These are phyloP conservation scores for Geosmithia flava DNA, from an alignment of 2,329 filamentous ascomycete genomes.

Conservation along the genomic window DNA sequence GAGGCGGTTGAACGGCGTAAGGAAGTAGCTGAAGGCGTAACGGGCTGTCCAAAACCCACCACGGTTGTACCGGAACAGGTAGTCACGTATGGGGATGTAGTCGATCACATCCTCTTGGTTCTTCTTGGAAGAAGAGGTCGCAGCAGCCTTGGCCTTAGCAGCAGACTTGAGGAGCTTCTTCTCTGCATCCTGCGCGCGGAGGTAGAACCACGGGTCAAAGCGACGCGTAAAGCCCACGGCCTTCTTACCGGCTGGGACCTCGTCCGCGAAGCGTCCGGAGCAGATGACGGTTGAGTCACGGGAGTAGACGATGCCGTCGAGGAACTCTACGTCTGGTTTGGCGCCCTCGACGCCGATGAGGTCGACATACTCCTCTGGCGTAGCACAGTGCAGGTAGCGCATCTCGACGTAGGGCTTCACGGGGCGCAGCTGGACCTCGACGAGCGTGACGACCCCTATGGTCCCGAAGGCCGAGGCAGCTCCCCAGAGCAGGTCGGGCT, in stretches of 20 bases:
- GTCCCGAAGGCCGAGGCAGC: conserved; percentile 55
- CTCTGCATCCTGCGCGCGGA: conserved; percentile 43
- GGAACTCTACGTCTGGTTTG: conserved; percentile 40
- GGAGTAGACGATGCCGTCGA: conserved; percentile 58
- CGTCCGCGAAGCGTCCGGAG: conserved; percentile 42
- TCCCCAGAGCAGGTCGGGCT: conserved; percentile 49
- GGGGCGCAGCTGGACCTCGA: conserved; percentile 46
- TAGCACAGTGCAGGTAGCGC: conserved; percentile 36
- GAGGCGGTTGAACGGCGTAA: conserved; percentile 50
- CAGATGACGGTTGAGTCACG: conserved; percentile 44
- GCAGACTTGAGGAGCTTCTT: conserved; percentile 10
- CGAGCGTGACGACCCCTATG: conserved; percentile 50
- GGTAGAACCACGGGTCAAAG: conserved; percentile 61
- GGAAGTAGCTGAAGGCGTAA: conserved; percentile 52
- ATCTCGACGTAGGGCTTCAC: conserved; percentile 44
- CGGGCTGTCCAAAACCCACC: conserved; percentile 57
- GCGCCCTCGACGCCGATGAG: conserved; percentile 30
- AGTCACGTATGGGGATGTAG: conserved; percentile 49
- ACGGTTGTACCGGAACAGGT: conserved; percentile 60
- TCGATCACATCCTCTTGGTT: conserved; percentile 22
- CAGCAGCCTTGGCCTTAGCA: conserved; percentile 2
- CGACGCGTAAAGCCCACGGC: conserved; percentile 40
- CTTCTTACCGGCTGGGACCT: conserved; percentile 19
- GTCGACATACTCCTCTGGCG: conserved; percentile 22
- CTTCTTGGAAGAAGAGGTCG: not conserved